Base-by-base conservation (phyloP, 257 asterid genomes). In the Petunia secreta region DNA sequence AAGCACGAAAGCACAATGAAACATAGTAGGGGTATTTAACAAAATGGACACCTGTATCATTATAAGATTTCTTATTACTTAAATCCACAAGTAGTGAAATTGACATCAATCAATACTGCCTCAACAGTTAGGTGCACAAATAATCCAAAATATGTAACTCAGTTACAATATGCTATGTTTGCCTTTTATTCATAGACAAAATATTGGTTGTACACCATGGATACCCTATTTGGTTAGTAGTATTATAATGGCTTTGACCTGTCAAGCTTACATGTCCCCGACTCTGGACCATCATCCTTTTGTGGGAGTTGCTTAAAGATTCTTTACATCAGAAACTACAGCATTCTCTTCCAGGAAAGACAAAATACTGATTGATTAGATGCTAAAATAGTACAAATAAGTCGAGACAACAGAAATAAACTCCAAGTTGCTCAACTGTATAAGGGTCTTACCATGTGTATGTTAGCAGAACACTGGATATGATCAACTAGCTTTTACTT, bases 401-500 rank as follows among this genome's bases (percentile, higher is more conserved):
- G 43, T 5, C 1, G 58, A 1, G 38, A 2, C 44, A 44, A 46
- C 9, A 69, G 11, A 50, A 2, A 36, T 73, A 4, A 15, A 73
- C 6, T 50, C 36, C 50, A 48, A 48, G 60, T 73, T 73, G 62
- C 34, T 73, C 13, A 36, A 69, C 43, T 50, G 62, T 10, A 34
- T 11, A 50, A 44, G 46, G 77, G 62, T 50, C 77, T 50, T 71
- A 50, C 62, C 25, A 34, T 50, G 43, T 71, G 43, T 50, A 34
- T 48, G 62, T 73, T 50, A 73, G 62, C 78, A 73, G 13, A 50
- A 73, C 13, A 73, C 2, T 3, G 50, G 78, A 6, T 34, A 50
- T 16, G 78, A 73, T 73, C 73, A 77, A 16, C 73, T 36, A 60
- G 34, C 73, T 60, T 60, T 77, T 43, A 63, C 73, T 63, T 60